A percentile compares a stretch with the other conserved stretches of the same genome.
phyloP scores from a whole-genome alignment of 345 rosid species.

The Trapa incisa region DNA sequence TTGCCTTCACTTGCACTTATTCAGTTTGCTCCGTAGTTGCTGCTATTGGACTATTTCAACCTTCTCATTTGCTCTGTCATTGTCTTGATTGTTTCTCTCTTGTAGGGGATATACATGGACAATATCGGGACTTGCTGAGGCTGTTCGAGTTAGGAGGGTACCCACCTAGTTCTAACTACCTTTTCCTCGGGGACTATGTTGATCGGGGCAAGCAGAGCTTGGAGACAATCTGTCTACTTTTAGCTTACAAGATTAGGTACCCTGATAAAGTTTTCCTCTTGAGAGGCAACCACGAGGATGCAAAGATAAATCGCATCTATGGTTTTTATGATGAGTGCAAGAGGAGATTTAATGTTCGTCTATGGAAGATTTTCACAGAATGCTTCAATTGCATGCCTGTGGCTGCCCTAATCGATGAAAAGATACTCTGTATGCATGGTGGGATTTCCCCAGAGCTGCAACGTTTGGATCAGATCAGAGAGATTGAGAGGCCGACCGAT shows the following conservation, averaged over 20 bases:
- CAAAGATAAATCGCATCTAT: conserved; percentile 84
- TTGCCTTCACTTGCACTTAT: neutral
- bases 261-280: conserved; percentile 58
- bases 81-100: neutral
- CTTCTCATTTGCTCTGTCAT: neutral
- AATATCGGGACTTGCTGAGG: conserved; percentile 86
- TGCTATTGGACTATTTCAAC: neutral
- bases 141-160: conserved; percentile 81
- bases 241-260: conserved; percentile 79
- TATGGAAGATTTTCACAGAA: conserved; percentile 88
- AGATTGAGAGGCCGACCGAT: conserved; percentile 77
- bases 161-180: conserved; percentile 82
- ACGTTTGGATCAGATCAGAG: conserved; percentile 59
- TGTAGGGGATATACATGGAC: conserved; percentile 93
- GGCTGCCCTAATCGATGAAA: conserved; percentile 75
- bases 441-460: conserved; percentile 86
- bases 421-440: conserved; percentile 97
- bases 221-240: conserved; percentile 88
- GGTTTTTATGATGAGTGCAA: conserved; percentile 97
- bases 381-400: conserved; percentile 93
- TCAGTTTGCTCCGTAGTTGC: neutral
- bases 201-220: conserved; percentile 96
- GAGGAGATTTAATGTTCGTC: conserved; percentile 84
- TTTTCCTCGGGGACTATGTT: conserved; percentile 94
- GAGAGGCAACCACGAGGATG: conserved; percentile 98